phyloP scores from a whole-genome alignment of 345 rosid genomes.

The Hypericum perforatum region DNA sequence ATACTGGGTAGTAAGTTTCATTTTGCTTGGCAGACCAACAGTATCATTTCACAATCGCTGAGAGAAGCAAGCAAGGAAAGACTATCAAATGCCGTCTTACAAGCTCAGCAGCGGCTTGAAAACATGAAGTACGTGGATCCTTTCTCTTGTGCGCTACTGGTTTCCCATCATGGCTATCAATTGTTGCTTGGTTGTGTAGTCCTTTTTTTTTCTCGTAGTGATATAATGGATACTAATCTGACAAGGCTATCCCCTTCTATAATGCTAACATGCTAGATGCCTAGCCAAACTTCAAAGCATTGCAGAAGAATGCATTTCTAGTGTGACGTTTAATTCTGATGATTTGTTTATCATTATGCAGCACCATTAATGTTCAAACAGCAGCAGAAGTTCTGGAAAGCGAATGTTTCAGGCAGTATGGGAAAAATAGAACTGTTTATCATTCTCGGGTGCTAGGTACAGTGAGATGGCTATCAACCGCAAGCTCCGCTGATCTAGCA shows the following conservation, averaged over 20 bases:
- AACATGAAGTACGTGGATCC: constrained; percentile 23
- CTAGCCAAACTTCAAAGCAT: not conserved
- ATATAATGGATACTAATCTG: too few species aligned
- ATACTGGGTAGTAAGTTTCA: too few species aligned
- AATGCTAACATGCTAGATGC: too few species aligned
- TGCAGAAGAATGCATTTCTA: not conserved
- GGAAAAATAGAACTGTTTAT: constrained; percentile 75
- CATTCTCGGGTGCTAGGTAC: constrained; percentile 78
- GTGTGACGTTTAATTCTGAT: not conserved
- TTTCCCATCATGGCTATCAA: not conserved
- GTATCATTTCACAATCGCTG: constrained; percentile 46
- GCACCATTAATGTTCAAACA: constrained; percentile 37
- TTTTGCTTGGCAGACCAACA: constrained; percentile 28
- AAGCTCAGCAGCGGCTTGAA: constrained; percentile 44
- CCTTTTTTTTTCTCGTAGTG: not conserved
- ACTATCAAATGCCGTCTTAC: constrained; percentile 43
- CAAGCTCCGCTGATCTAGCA: constrained; percentile 25
- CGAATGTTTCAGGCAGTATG: constrained; percentile 67
- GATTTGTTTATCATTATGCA: constrained; percentile 20
- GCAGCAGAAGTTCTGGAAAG: constrained; percentile 57
- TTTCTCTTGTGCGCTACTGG: not conserved
- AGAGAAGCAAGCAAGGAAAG: constrained; percentile 70
- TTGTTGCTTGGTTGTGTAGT: not conserved
- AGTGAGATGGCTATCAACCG: constrained; percentile 60
- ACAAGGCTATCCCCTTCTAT: too few species aligned